Evolutionary conservation across 2,329 filamentous ascomycete genomes (phyloP), one percentile per base, ranked within the genome.

Genomic region (Nannizziopsis arthrosporioides): DNA sequence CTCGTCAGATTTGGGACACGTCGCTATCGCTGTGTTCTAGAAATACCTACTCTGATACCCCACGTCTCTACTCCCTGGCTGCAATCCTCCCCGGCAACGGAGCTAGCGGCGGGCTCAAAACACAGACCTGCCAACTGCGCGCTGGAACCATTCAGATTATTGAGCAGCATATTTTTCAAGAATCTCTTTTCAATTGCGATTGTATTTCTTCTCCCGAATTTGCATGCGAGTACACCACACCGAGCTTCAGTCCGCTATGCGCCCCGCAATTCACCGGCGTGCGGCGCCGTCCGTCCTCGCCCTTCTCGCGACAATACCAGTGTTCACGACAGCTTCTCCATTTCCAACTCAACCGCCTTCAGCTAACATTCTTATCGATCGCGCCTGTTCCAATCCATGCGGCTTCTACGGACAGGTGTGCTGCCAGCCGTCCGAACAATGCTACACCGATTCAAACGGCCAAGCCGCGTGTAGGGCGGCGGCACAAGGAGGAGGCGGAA

Each of bases 321-420:
- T 39, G 27, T 37, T 40, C 53, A 47, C 52, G 58, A 11, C 55
- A 53, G 63, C 64, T 42, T 62, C 57, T 19, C 63, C 65, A 38
- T 52, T 66, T 42, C 56, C 58, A 2, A 35, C 57, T 9, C 55
- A 59, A 37, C 56, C 44, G n/a, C 45, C 44, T 22, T 35, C 55
- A 22, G 41, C 42, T 14, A 30, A 45, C 17, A 42, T 61, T 9
- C 54, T 60, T 17, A 59, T 63, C 40, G 59, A 61, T 47, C 62
- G 66, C 42, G 48, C 35, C 50, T 77, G 74, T 56, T 61, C 61
- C 5, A 75, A 70, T 46, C 63, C 68, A 7, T 78, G 75, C 54
- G 75, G 75, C n/a, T 75, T 68, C 55, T 67, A 69, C 49, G 61
- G 61, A 42, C 70, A 73, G 57, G 58, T 75, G 10, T 77, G 74